Percentiles rank a stretch among this genome's conserved stretches.
These are phyloP conservation scores for Morella rubra DNA, from an alignment of 306 rosid genomes.

Conservation along the genomic window DNA sequence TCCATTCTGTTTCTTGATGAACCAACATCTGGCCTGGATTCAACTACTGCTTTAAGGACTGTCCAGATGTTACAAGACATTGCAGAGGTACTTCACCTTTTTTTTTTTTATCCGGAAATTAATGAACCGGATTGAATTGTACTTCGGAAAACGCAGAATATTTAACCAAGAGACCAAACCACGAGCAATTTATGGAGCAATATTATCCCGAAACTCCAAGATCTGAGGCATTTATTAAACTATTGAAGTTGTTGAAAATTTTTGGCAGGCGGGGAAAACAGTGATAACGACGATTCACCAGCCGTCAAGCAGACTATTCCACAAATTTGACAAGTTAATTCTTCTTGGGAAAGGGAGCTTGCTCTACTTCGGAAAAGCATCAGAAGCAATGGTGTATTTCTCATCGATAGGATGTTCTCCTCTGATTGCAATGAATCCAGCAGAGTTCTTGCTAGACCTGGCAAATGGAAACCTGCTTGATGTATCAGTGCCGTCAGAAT, in stretches of 20 bases:
- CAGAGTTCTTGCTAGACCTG: constrained; percentile 93
- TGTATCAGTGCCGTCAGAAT: constrained; percentile 87
- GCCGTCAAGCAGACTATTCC: constrained; percentile 95
- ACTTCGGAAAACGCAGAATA: background rate
- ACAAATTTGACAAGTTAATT: constrained; percentile 92
- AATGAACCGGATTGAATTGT: no score
- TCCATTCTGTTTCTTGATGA: constrained; percentile 91
- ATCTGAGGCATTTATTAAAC: background rate
- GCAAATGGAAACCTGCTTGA: constrained; percentile 88
- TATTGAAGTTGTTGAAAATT: constrained; percentile 1
- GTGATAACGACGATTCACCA: constrained; percentile 97
- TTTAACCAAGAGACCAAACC: background rate
- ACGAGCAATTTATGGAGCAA: background rate
- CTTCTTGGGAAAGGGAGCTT: constrained; percentile 95
- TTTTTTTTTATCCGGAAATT: no score
- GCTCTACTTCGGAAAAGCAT: constrained; percentile 92
- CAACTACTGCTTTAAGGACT: constrained; percentile 86
- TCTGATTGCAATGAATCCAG: constrained; percentile 92
- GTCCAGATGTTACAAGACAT: constrained; percentile 95
- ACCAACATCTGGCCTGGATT: constrained; percentile 99
- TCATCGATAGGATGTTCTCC: constrained; percentile 87
- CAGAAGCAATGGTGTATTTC: constrained; percentile 78
- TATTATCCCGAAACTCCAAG: background rate
- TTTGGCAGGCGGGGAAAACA: constrained; percentile 86
- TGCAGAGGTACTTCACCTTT: constrained; percentile 64